Evolutionary conservation across 2,329 filamentous ascomycete species (phyloP).

Genomic region (Colletotrichum melonis): DNA sequence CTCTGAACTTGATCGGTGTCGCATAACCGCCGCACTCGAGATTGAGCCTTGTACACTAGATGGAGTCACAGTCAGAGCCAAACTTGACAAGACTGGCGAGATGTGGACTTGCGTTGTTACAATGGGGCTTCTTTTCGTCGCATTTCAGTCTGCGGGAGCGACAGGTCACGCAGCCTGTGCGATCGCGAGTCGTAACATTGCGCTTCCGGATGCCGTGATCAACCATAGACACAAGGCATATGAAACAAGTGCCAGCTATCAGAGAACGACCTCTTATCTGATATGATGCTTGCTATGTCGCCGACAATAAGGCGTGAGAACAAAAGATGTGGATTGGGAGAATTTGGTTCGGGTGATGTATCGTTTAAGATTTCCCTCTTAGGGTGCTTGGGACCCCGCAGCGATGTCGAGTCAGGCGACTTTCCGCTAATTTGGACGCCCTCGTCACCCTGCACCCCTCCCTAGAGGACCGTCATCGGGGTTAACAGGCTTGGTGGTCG

Average conservation of each 20-base stretch:
- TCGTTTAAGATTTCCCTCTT: neutral
- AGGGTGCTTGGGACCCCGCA: neutral
- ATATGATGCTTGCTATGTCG: neutral
- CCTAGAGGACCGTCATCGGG: neutral
- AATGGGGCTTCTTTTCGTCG: constrained; percentile 54
- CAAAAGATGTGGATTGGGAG: neutral
- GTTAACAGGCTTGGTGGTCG: neutral
- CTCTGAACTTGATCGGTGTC: constrained; percentile 20
- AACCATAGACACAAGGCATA: neutral
- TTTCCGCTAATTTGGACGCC: neutral
- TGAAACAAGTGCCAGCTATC: neutral
- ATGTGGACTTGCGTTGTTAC: constrained; percentile 35
- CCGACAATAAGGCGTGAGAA: neutral
- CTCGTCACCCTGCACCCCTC: neutral
- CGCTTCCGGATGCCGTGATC: neutral
- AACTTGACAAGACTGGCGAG: neutral
- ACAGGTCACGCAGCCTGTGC: constrained; percentile 40
- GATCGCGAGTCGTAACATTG: constrained; percentile 14
- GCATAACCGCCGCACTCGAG: constrained; percentile 20
- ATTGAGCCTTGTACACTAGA: constrained; percentile 8
- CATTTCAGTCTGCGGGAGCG: constrained; percentile 56
- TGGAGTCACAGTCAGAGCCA: too few species aligned
- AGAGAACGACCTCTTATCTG: neutral
- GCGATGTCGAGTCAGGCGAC: neutral
- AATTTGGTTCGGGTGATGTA: neutral